phyloP scores from a whole-genome alignment of 2,329 filamentous ascomycete species.

The Drechslerella dactyloides region DNA sequence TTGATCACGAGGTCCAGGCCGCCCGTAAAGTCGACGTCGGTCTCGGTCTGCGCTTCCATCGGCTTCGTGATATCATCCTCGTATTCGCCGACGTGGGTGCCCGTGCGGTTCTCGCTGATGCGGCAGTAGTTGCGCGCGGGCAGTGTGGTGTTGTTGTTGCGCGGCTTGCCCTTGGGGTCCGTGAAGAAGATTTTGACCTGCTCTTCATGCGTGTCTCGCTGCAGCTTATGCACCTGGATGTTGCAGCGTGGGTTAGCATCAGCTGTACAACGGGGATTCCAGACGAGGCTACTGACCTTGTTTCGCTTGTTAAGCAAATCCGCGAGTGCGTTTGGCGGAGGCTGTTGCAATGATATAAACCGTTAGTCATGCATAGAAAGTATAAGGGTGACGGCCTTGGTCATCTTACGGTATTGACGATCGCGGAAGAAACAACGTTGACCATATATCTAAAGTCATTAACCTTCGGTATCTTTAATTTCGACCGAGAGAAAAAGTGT shows the following conservation, averaged over 20 bases:
- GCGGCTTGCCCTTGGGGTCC: conserved; percentile 84
- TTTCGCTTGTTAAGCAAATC: conserved; percentile 94
- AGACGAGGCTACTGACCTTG: conserved; percentile 63
- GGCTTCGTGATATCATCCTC: conserved; percentile 47
- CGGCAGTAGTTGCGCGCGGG: conserved; percentile 96
- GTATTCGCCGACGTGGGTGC: conserved; percentile 52
- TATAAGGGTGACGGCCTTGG: conserved; percentile 61
- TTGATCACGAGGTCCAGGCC: conserved; percentile 88
- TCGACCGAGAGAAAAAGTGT: conserved; percentile 92
- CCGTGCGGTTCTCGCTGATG: conserved; percentile 79
- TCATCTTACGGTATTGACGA: conserved; percentile 77
- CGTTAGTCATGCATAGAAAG: conserved; percentile 67
- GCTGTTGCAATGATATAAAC: conserved; percentile 18
- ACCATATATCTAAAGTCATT: conserved; percentile 96
- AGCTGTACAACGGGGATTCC: conserved; percentile 61
- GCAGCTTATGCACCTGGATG: conserved; percentile 69
- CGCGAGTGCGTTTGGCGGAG: conserved; percentile 63
- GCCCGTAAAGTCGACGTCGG: conserved; percentile 63
- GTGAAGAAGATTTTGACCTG: conserved; percentile 93
- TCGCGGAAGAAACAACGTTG: conserved; percentile 91
- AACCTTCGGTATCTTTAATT: conserved; percentile 80
- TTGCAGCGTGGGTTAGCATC: background rate
- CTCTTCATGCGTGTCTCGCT: conserved; percentile 82
- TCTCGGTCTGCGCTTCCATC: conserved; percentile 36
- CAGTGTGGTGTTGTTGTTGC: conserved; percentile 79